phyloP scores from a whole-genome alignment of 306 rosid species.

The Ammopiptanthus mongolicus region DNA sequence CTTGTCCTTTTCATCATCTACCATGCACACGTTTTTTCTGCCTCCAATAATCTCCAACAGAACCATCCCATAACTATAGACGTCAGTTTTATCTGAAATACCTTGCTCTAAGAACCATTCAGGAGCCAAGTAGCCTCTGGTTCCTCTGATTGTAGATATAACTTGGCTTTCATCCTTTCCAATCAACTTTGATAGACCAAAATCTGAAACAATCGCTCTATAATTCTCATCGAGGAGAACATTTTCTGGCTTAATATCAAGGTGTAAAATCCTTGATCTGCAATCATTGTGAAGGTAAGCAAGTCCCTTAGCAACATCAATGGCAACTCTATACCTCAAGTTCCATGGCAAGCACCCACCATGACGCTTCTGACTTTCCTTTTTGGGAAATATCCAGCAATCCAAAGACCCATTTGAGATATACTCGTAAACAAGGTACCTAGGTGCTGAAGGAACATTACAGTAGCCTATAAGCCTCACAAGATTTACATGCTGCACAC shows the following conservation, averaged over 20 bases:
- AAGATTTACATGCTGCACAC: conserved; percentile 79
- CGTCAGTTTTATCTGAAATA: conserved; percentile 66
- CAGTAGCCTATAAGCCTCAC: conserved; percentile 73
- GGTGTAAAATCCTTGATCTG: conserved; percentile 69
- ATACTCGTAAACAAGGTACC: conserved; percentile 68
- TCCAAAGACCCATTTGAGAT: conserved; percentile 72
- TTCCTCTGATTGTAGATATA: conserved; percentile 63
- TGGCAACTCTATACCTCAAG: conserved; percentile 56
- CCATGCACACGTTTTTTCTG: conserved; percentile 43
- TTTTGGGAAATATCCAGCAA: conserved; percentile 61
- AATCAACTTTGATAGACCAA: conserved; percentile 72
- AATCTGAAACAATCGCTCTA: conserved; percentile 59
- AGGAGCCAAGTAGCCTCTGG: conserved; percentile 82
- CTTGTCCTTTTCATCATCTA: conserved; percentile 25
- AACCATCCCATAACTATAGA: conserved; percentile 93
- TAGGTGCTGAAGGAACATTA: conserved; percentile 39
- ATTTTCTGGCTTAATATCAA: conserved; percentile 91
- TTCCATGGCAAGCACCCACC: conserved; percentile 68
- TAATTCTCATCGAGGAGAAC: conserved; percentile 64
- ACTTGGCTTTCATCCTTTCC: conserved; percentile 55
- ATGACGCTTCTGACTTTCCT: neutral
- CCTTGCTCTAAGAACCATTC: conserved; percentile 81
- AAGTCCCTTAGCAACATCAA: conserved; percentile 73
- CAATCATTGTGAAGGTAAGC: conserved; percentile 81
- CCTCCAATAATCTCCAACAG: conserved; percentile 82